Percentiles rank a stretch among this genome's conserved stretches.
Evolutionary conservation across 2,329 filamentous ascomycete genomes (phyloP).

Genomic region (Torrubiella hemipterigena): DNA sequence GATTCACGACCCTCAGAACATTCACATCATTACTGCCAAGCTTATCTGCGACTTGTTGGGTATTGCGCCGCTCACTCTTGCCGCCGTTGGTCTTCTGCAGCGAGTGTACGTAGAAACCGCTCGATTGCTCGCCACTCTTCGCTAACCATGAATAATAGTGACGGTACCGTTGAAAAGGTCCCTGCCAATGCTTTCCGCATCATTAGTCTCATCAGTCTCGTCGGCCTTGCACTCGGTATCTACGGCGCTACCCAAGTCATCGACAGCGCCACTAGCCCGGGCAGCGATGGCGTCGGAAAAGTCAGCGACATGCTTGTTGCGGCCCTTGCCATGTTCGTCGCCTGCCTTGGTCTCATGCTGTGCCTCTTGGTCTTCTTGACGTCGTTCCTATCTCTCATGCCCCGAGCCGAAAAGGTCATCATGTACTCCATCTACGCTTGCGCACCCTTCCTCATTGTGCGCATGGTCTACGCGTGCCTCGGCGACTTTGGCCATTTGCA

Average conservation of each 20-base stretch:
- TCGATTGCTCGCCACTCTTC: no score
- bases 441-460: constrained; percentile 7
- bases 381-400: constrained; percentile 1
- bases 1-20: constrained; percentile 3
- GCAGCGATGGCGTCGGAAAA: no score
- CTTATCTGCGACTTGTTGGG: constrained; percentile 9
- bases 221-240: constrained; percentile 7
- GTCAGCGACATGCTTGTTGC: constrained; percentile 5
- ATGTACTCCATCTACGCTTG: constrained; percentile 6
- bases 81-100: constrained; percentile 6
- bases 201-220: constrained; percentile 5
- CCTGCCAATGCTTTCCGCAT: constrained; percentile 2
- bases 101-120: constrained; percentile 6
- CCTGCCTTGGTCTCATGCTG: constrained; percentile 7
- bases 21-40: constrained; percentile 5
- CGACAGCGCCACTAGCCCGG: no score
- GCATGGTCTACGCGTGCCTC: constrained; percentile 7
- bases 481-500: constrained; percentile 6
- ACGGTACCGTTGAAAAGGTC: constrained; percentile 1
- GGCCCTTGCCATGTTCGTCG: constrained; percentile 7
- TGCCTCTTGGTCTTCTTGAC: constrained; percentile 5
- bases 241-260: constrained; percentile 6
- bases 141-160: background rate
- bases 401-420: constrained; percentile 5
- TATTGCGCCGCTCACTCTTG: constrained; percentile 8